Percentiles rank a stretch among this genome's conserved stretches.
These are phyloP conservation scores for Xylogone sp. DNA, from an alignment of 2,329 filamentous ascomycete species.

Conservation along the genomic window DNA sequence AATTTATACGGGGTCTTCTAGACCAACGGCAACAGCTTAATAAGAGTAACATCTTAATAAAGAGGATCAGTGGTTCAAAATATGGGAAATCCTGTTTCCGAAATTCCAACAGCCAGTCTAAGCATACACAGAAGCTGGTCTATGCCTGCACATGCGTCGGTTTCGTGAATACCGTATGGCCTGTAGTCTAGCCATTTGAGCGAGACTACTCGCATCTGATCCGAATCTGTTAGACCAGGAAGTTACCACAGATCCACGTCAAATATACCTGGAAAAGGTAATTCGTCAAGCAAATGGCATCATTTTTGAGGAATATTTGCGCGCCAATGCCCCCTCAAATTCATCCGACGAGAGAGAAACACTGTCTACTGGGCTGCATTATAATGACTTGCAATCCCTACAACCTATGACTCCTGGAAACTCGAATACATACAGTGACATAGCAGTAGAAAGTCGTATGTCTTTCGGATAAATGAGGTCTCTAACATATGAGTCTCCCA, in stretches of 20 bases:
- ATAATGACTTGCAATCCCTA: neutral
- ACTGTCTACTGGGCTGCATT: neutral
- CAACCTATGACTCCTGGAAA: conserved; percentile 1
- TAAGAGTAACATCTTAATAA: conserved; percentile 1
- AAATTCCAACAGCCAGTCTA: conserved; percentile 2
- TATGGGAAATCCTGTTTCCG: conserved; percentile 11
- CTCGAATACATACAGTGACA: conserved; percentile 6
- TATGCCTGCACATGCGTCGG: neutral
- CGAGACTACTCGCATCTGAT: neutral
- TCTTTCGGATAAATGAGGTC: neutral
- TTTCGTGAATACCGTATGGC: conserved; percentile 8
- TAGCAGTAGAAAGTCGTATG: conserved; percentile 1
- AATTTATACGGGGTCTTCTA: conserved; percentile 3
- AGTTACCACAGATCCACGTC: conserved; percentile 2
- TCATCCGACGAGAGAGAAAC: neutral
- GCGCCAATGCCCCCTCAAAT: neutral
- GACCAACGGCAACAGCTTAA: conserved; percentile 2
- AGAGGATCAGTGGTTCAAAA: conserved; percentile 11
- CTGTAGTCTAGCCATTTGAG: neutral
- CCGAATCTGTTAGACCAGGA: neutral
- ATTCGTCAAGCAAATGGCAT: neutral
- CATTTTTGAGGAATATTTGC: neutral
- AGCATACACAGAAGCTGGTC: conserved; percentile 4
- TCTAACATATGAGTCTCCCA: neutral
- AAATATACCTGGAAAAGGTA: neutral